These are phyloP conservation scores for Mucor racemosus DNA, from an alignment of 371 early-diverging fungal genomes.

Conservation along the genomic window DNA sequence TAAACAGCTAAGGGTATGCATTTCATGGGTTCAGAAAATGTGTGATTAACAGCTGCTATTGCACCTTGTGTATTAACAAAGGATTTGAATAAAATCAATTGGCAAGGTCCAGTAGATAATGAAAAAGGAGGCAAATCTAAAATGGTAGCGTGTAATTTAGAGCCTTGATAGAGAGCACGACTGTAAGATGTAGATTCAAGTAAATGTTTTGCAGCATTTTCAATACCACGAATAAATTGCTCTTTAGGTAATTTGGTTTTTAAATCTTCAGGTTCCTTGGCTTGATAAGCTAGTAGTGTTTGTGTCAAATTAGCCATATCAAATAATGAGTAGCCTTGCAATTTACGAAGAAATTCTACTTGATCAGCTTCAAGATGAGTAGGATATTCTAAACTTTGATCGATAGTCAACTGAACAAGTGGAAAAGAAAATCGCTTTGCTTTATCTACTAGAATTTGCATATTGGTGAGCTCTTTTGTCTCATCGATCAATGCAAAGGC, in stretches of 20 bases:
- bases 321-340: conserved; percentile 35
- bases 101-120: conserved; percentile 37
- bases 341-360: conserved; percentile 23
- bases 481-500: conserved; percentile 42
- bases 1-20: conserved; percentile 41
- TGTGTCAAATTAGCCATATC: conserved; percentile 21
- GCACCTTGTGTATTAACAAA: conserved; percentile 40
- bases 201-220: conserved; percentile 31
- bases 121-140: conserved; percentile 46
- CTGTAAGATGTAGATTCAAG: conserved; percentile 33
- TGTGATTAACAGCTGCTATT: conserved; percentile 42
- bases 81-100: conserved; percentile 42
- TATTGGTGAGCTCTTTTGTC: conserved; percentile 15
- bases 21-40: conserved; percentile 34
- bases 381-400: conserved; percentile 18
- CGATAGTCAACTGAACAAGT: conserved; percentile 27
- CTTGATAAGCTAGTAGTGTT: not conserved
- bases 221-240: conserved; percentile 31
- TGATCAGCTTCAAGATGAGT: conserved; percentile 22
- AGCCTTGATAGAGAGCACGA: conserved; percentile 28
- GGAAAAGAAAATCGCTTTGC: conserved; percentile 41
- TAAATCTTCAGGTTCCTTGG: not conserved
- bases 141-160: conserved; percentile 35
- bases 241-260: not conserved
- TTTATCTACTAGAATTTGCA: conserved; percentile 41